Percentiles rank a stretch among this genome's conserved stretches.
Conservation (phyloP, 2,329 filamentous ascomycete species). For the Aspergillus sp. region DNA sequence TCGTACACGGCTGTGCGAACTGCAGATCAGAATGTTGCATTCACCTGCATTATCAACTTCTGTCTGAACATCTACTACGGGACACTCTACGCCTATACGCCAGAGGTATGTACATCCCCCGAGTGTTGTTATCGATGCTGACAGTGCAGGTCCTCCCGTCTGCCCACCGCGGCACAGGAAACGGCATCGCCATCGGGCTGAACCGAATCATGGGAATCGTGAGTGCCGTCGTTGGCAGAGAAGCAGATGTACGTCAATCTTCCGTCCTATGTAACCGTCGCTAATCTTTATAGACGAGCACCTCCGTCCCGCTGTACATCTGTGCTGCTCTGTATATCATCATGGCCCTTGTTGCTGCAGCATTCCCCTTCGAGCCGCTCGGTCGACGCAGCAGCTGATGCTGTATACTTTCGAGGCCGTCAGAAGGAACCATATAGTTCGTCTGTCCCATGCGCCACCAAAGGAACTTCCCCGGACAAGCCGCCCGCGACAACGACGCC, state of each 20-base stretch:
- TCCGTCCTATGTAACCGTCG: rapidly evolving
- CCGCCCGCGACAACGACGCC: too few relatives aligned
- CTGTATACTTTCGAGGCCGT: too few relatives aligned
- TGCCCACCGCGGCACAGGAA: constrained; percentile 53
- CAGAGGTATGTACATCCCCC: constrained; percentile 33
- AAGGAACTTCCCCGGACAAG: too few relatives aligned
- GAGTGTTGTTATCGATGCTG: neutral
- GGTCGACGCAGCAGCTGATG: constrained; percentile 4
- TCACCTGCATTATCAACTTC: constrained; percentile 54
- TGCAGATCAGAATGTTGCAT: constrained; percentile 50
- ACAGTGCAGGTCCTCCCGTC: constrained; percentile 47
- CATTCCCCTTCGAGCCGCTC: constrained; percentile 23
- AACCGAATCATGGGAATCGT: constrained; percentile 43
- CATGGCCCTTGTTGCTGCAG: constrained; percentile 30
- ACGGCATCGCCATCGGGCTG: constrained; percentile 43
- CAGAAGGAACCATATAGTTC: too few relatives aligned
- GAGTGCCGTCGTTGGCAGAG: constrained; percentile 44
- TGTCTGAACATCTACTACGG: constrained; percentile 57
- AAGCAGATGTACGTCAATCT: constrained; percentile 22
- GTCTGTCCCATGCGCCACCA: too few relatives aligned
- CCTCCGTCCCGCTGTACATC: constrained; percentile 38
- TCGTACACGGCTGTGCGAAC: constrained; percentile 53
- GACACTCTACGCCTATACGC: constrained; percentile 56
- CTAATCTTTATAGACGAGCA: constrained; percentile 21
- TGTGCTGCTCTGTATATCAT: constrained; percentile 37